These are phyloP conservation scores for Ochromonas danica DNA, from an alignment of 108 stramenopile species.

Conservation along the genomic window DNA sequence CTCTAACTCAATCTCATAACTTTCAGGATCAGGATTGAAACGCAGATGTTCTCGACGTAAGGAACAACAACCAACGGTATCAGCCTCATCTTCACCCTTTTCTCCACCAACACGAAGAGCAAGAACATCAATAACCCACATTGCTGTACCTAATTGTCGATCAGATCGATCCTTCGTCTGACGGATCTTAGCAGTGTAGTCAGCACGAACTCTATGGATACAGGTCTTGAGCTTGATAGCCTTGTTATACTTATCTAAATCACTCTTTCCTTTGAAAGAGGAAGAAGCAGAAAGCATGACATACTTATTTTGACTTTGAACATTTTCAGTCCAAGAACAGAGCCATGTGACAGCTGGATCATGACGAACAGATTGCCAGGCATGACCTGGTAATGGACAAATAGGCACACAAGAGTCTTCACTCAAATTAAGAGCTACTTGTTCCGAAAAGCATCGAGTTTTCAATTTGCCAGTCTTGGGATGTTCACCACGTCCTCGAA, in stretches of 20 bases:
- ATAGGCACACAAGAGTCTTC: constrained; percentile 78
- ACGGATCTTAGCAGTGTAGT: constrained; percentile 83
- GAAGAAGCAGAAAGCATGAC: constrained; percentile 95
- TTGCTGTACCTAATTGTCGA: constrained; percentile 93
- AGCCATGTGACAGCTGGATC: constrained; percentile 97
- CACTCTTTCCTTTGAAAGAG: constrained; percentile 97
- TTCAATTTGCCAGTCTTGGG: constrained; percentile 98
- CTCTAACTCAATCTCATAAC: constrained; percentile 92
- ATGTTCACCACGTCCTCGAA: constrained; percentile 96
- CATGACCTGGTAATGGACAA: constrained; percentile 89
- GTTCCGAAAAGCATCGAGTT: constrained; percentile 67
- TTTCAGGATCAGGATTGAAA: constrained; percentile 78
- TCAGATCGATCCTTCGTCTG: constrained; percentile 68
- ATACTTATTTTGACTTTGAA: constrained; percentile 82
- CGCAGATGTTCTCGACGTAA: constrained; percentile 95
- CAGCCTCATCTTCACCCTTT: constrained; percentile 99
- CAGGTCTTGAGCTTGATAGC: constrained; percentile 89
- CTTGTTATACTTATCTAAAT: constrained; percentile 95
- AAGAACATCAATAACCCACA: constrained; percentile 98
- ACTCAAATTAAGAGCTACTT: constrained; percentile 49
- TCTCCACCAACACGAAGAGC: constrained; percentile 99
- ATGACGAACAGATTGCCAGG: constrained; percentile 89
- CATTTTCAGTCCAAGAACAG: constrained; percentile 93
- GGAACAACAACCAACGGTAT: constrained; percentile 99
- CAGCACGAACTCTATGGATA: constrained; percentile 85